These are phyloP conservation scores for Nannochloropsis gaditana DNA, from an alignment of 108 stramenopile species.

Conservation along the genomic window DNA sequence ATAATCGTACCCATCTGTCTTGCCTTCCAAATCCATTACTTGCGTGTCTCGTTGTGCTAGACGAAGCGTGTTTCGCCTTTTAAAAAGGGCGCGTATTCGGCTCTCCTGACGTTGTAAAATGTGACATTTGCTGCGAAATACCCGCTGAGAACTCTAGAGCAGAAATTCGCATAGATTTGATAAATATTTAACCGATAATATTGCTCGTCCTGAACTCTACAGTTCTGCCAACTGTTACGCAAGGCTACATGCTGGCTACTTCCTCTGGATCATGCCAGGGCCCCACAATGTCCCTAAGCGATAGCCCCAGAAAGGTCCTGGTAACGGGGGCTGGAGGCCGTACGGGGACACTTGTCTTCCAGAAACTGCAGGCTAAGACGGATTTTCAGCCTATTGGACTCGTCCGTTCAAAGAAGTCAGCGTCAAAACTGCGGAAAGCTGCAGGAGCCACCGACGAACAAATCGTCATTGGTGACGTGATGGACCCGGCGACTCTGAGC, in stretches of 20 bases:
- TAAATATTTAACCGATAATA: no score
- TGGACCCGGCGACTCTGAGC: conserved; percentile 50
- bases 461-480: conserved; percentile 60
- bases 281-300: background rate
- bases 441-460: conserved; percentile 21
- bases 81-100: no score
- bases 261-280: background rate
- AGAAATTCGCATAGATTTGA: no score
- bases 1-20: no score
- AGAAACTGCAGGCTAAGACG: conserved; percentile 34
- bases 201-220: background rate
- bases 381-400: conserved; percentile 32
- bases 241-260: background rate
- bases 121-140: no score
- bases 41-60: no score
- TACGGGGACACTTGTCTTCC: conserved; percentile 36
- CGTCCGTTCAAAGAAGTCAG: conserved; percentile 34
- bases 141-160: no score
- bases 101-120: no score
- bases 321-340: conserved; percentile 43
- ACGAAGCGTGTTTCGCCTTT: no score
- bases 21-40: no score
- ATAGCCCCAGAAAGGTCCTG: conserved; percentile 17
- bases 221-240: background rate
- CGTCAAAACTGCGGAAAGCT: background rate